Conservation (phyloP, 1,284 basidiomycete genomes). For the Pseudozyma sp. region DNA sequence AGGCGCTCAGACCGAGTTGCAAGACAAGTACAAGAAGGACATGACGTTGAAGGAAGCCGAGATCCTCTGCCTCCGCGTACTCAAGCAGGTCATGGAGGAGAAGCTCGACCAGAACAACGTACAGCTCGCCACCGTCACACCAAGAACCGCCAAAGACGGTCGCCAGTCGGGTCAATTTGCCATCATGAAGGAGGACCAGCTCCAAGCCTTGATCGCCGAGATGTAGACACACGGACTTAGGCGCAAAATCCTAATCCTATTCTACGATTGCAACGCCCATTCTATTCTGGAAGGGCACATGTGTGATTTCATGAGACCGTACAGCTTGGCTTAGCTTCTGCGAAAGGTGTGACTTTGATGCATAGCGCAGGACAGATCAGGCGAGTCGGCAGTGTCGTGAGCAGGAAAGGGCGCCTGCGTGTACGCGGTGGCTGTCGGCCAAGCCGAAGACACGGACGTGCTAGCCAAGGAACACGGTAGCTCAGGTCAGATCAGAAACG, state of each 20-base stretch:
- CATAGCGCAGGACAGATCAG: too few species aligned
- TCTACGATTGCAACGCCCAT: too few species aligned
- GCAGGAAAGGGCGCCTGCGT: too few species aligned
- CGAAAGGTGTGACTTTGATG: too few species aligned
- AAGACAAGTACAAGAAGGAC: constrained; percentile 98
- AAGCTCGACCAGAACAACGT: constrained; percentile 98
- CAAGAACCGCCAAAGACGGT: constrained; percentile 59
- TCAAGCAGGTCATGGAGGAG: constrained; percentile 99
- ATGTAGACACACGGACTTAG: constrained; percentile 46
- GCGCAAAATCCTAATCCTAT: too few species aligned
- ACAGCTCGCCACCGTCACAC: constrained; percentile 79
- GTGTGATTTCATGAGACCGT: too few species aligned
- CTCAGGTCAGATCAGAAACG: not conserved
- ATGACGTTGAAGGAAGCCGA: constrained; percentile 92
- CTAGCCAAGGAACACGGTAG: too few species aligned
- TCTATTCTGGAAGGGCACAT: too few species aligned
- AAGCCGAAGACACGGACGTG: not conserved
- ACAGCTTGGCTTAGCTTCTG: too few species aligned
- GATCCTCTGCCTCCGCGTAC: constrained; percentile 83
- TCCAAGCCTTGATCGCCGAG: constrained; percentile 64
- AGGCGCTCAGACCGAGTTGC: constrained; percentile 94
- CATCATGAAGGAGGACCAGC: constrained; percentile 62
- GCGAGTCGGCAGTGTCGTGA: too few species aligned
- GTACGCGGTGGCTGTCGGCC: not conserved
- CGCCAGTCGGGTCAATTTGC: constrained; percentile 62